Evolutionary conservation across 257 asterid genomes (phyloP).

Genomic region (Primulina tabacum): DNA sequence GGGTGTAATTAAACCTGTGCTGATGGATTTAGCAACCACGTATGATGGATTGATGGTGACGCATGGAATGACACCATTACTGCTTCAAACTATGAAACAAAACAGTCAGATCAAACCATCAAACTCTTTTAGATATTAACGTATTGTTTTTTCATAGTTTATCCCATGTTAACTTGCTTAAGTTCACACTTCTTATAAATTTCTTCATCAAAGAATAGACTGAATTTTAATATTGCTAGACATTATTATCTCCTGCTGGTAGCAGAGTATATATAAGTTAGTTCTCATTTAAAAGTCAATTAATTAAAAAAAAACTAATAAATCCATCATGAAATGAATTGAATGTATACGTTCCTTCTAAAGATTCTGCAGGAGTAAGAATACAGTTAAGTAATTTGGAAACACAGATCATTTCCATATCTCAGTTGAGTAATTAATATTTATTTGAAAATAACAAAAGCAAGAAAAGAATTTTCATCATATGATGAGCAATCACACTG

Average conservation of each 20-base stretch:
- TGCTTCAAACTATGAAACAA: constrained; percentile 23
- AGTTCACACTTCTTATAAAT: not conserved
- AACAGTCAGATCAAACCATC: not conserved
- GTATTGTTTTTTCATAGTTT: too few species aligned
- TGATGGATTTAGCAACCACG: constrained; percentile 30
- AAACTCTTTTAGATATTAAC: not conserved
- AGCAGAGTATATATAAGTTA: not conserved
- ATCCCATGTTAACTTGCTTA: not conserved
- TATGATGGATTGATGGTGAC: constrained; percentile 36
- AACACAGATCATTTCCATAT: too few species aligned
- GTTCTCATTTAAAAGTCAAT: not conserved
- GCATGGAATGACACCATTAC: constrained; percentile 45
- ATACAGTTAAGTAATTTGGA: too few species aligned
- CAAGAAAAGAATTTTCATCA: too few species aligned
- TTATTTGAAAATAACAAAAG: too few species aligned
- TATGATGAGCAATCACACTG: too few species aligned
- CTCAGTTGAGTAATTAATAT: too few species aligned
- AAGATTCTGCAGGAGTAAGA: too few species aligned
- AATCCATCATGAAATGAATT: not conserved
- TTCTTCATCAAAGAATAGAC: not conserved
- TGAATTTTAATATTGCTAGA: too few species aligned
- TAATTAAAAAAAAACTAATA: not conserved
- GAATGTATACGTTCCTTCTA: not conserved
- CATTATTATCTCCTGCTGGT: not conserved
- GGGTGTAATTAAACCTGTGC: not conserved